Evolutionary conservation across 805 yeast species (phyloP).

Genomic region (Saccharomycopsis fodiens): DNA sequence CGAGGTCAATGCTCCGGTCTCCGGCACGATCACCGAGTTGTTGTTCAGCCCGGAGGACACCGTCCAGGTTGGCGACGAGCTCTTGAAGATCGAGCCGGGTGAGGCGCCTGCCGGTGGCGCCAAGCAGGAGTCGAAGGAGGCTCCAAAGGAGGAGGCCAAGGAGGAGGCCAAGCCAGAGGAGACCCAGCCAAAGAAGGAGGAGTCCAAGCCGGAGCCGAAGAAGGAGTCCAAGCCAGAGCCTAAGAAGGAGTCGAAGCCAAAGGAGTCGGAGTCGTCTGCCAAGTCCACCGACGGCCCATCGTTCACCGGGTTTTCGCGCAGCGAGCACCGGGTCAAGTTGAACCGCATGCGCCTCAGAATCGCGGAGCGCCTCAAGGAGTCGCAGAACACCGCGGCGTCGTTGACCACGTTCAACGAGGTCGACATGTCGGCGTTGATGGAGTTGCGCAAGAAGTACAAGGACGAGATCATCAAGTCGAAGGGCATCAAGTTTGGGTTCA

Average conservation of each 20-base stretch:
- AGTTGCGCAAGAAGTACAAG: constrained; percentile 93
- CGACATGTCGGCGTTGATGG: constrained; percentile 87
- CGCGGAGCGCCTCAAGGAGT: constrained; percentile 97
- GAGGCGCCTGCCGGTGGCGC: constrained; percentile 54
- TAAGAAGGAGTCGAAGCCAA: constrained; percentile 23
- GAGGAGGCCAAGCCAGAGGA: constrained; percentile 21
- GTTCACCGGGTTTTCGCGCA: constrained; percentile 59
- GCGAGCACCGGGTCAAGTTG: constrained; percentile 92
- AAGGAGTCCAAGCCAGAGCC: constrained; percentile 27
- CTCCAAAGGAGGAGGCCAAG: constrained; percentile 27
- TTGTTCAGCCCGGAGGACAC: constrained; percentile 84
- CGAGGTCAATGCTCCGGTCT: constrained; percentile 88
- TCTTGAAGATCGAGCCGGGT: constrained; percentile 77
- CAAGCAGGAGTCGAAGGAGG: constrained; percentile 28
- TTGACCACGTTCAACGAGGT: constrained; percentile 97
- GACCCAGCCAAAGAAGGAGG: constrained; percentile 25
- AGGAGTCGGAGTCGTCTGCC: constrained; percentile 21
- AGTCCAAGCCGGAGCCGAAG: constrained; percentile 25
- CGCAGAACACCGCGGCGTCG: constrained; percentile 98
- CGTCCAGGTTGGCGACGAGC: constrained; percentile 91
- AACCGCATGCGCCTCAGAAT: constrained; percentile 99
- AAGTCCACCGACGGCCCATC: constrained; percentile 28
- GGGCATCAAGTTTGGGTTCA: constrained; percentile 94
- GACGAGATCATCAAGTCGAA: constrained; percentile 92
- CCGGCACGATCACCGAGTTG: constrained; percentile 83